Evolutionary conservation across 305 asterid species (phyloP), one percentile per base, ranked within the genome.

Genomic region (Ruellia speciosa): DNA sequence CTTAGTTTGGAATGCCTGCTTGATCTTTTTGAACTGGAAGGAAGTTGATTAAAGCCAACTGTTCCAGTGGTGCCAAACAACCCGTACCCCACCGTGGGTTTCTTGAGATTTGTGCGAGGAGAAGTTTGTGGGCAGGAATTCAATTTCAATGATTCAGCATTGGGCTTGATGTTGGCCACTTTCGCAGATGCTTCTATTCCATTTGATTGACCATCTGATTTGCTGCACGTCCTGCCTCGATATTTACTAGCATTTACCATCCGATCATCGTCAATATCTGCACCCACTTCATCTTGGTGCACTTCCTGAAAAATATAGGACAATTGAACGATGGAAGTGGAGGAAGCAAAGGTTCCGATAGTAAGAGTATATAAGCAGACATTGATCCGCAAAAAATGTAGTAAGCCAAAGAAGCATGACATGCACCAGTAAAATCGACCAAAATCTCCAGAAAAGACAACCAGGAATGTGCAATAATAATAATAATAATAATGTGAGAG

Each of bases 91-190:
- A 59, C 49, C n/a, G 49, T 52, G 19, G 58, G 61, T 31, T 60
- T 73, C 48, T 59, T 58, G 46, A 70, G 53, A 67, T 67, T 68
- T 18, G 73, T 16, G 81, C 82, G 49, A 43, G 96, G 49, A 43
- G 96, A 74, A 70, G 49, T 65, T 12, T 77, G 76, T 45, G 87
- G 85, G 63, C 70, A 52, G 0, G 84, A 71, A 74, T 80, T 81
- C 62, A 76, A 69, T 60, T 85, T 77, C 71, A 81, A 66, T 52
- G 71, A 58, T n/a, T 68, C 40, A 20, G 67, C 63, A 49, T 64
- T 20, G 34, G 67, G 69, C 37, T 70, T 65, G 14, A 58, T 56
- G 15, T 62, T 37, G 17, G 16, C 62, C 63, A 37, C 71, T 54
- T 50, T 70, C 31, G 62, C 77, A 13, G 54, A 57, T 60, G 45